phyloP scores from a whole-genome alignment of 352 stramenopile species.

The Pythium phragmitis region DNA sequence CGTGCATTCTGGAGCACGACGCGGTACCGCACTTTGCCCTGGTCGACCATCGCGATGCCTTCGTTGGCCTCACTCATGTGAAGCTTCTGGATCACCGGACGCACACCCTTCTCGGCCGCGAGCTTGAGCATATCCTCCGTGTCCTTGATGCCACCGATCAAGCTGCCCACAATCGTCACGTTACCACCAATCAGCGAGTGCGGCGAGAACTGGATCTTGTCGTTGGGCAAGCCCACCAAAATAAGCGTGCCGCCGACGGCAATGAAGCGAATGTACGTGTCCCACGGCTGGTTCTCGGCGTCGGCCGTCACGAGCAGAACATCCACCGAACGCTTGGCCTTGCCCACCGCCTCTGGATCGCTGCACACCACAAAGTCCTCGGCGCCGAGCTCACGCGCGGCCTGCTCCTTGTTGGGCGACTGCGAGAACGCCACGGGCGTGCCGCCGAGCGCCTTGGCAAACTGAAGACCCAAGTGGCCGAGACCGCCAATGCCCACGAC shows the following conservation, averaged over 20 bases:
- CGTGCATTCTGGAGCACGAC: constrained; percentile 36
- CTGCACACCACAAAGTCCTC: constrained; percentile 26
- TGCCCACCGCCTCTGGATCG: constrained; percentile 7
- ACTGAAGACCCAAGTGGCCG: constrained; percentile 69
- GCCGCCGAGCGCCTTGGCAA: constrained; percentile 47
- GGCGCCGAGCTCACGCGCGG: constrained; percentile 23
- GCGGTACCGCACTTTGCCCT: constrained; percentile 13
- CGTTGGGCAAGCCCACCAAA: constrained; percentile 30
- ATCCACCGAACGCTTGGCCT: constrained; percentile 25
- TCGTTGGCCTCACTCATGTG: constrained; percentile 18
- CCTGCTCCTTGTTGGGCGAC: constrained; percentile 24
- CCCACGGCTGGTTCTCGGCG: constrained; percentile 32
- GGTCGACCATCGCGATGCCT: constrained; percentile 14
- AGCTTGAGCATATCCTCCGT: constrained; percentile 16
- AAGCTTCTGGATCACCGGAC: constrained; percentile 17
- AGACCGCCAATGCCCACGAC: constrained; percentile 72
- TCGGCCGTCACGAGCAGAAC: constrained; percentile 34
- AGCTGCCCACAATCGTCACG: constrained; percentile 19
- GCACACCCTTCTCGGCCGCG: constrained; percentile 12
- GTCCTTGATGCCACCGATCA: constrained; percentile 31
- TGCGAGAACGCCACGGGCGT: constrained; percentile 49
- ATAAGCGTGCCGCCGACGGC: constrained; percentile 26
- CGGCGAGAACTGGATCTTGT: constrained; percentile 11
- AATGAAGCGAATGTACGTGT: constrained; percentile 20
- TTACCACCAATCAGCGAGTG: constrained; percentile 42